Evolutionary conservation across 257 asterid species (phyloP).

Genomic region (Gentiana dahurica): DNA sequence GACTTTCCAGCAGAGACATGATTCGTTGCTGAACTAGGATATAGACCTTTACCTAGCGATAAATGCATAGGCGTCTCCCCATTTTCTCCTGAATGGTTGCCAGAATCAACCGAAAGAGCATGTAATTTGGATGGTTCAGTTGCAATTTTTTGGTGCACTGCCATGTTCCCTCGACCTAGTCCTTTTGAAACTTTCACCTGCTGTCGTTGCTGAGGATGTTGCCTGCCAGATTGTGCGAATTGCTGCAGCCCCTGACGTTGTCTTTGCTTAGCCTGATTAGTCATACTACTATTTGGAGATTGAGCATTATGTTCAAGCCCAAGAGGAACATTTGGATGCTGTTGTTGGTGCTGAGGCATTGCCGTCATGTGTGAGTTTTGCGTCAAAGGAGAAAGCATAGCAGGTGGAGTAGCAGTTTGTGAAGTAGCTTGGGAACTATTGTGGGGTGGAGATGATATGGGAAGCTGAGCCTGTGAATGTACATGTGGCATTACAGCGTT

Average conservation of each 20-base stretch:
- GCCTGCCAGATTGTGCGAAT: conserved; percentile 36
- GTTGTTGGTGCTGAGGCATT: conserved; percentile 46
- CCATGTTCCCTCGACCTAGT: conserved; percentile 52
- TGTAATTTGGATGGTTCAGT: conserved; percentile 38
- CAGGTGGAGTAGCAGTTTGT: conserved; percentile 40
- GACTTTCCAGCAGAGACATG: conserved; percentile 38
- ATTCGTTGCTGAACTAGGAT: conserved; percentile 34
- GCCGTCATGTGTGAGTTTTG: conserved; percentile 42
- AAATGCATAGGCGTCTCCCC: conserved; percentile 37
- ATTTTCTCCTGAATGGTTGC: conserved; percentile 35
- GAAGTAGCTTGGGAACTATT: conserved; percentile 43
- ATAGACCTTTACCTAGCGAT: conserved; percentile 25
- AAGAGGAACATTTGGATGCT: conserved; percentile 45
- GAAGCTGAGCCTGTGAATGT: conserved; percentile 53
- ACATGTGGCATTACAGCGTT: conserved; percentile 51
- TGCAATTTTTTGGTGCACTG: conserved; percentile 40
- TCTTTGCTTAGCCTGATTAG: conserved; percentile 46
- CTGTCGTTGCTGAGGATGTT: conserved; percentile 52
- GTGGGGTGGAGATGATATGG: conserved; percentile 32
- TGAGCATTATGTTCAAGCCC: conserved; percentile 50
- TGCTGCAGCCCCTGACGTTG: conserved; percentile 33
- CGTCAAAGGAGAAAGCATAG: conserved; percentile 39
- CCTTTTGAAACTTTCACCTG: conserved; percentile 64
- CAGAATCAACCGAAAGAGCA: neutral
- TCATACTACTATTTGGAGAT: conserved; percentile 35